Conservation (phyloP, 495 filamentous ascomycete genomes). For the Hyaloscypha finlandica region DNA sequence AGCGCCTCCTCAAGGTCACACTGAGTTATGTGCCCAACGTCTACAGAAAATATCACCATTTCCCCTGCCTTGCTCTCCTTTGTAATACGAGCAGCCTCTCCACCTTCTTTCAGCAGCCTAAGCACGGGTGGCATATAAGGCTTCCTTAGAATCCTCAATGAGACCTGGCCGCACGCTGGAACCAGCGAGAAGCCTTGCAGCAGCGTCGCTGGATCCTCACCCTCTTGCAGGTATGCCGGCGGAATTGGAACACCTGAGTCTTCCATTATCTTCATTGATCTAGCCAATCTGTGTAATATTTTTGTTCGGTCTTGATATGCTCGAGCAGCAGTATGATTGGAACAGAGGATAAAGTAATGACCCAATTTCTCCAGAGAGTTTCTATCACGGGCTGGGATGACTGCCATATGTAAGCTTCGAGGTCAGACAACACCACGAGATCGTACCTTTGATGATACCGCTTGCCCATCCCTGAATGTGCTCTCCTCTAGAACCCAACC, state of each 20-base stretch:
- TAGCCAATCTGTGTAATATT: slow-evolving; percentile 47
- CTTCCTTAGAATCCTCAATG: slow-evolving; percentile 26
- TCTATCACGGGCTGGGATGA: slow-evolving; percentile 46
- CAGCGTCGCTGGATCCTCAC: slow-evolving; percentile 46
- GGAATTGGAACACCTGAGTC: slow-evolving; percentile 36
- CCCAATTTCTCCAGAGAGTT: slow-evolving; percentile 52
- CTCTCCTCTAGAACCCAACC: slow-evolving; percentile 55
- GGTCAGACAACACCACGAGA: slow-evolving; percentile 2
- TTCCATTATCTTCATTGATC: slow-evolving; percentile 35
- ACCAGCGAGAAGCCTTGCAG: slow-evolving; percentile 54
- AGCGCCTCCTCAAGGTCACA: slow-evolving; percentile 40
- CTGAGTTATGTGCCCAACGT: slow-evolving; percentile 38
- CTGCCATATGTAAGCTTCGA: slow-evolving; percentile 19
- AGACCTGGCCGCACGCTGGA: slow-evolving; percentile 39
- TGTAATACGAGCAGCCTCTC: slow-evolving; percentile 17
- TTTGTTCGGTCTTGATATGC: slow-evolving; percentile 53
- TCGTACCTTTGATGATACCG: slow-evolving; percentile 39
- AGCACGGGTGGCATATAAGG: slow-evolving; percentile 28
- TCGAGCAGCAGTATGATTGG: slow-evolving; percentile 50
- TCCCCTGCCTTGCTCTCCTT: slow-evolving; percentile 19
- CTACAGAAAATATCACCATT: slow-evolving; percentile 47
- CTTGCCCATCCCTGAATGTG: slow-evolving; percentile 66
- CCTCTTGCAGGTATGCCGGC: slow-evolving; percentile 37
- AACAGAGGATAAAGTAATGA: slow-evolving; percentile 65
- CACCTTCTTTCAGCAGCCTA: slow-evolving; percentile 34